phyloP scores from a whole-genome alignment of 2,329 filamentous ascomycete species.

The Sarocladium oryzae region DNA sequence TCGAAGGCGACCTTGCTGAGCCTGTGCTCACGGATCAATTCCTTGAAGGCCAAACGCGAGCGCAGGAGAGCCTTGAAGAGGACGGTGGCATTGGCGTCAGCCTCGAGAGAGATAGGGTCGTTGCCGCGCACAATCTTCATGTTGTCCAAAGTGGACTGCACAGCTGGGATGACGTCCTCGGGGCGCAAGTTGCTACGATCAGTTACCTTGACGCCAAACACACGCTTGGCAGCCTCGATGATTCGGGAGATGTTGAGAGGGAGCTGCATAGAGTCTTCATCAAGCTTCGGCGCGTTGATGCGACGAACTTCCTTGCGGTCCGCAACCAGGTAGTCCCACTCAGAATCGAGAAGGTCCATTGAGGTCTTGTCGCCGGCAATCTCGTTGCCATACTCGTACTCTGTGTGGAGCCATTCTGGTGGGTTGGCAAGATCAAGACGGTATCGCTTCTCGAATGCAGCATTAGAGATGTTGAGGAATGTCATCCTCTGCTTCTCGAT shows the following conservation, averaged over 20 bases:
- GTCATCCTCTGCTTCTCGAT: conserved; percentile 93
- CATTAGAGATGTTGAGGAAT: conserved; percentile 72
- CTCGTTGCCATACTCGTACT: conserved; percentile 72
- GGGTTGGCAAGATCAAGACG: conserved; percentile 63
- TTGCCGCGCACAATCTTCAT: conserved; percentile 81
- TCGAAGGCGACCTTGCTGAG: conserved; percentile 89
- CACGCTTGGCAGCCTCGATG: conserved; percentile 81
- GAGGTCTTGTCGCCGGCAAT: conserved; percentile 82
- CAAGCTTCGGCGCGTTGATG: conserved; percentile 61
- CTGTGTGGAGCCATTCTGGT: conserved; percentile 54
- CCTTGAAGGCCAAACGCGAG: conserved; percentile 86
- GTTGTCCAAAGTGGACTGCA: conserved; percentile 66
- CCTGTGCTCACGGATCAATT: conserved; percentile 77
- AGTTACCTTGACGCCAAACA: conserved; percentile 83
- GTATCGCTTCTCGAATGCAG: conserved; percentile 74
- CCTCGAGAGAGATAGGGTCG: conserved; percentile 77
- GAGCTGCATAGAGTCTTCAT: conserved; percentile 81
- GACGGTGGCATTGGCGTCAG: conserved; percentile 80
- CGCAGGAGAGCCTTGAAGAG: conserved; percentile 89
- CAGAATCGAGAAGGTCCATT: conserved; percentile 79
- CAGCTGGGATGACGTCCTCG: conserved; percentile 74
- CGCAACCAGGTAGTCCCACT: conserved; percentile 72
- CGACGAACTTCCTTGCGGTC: conserved; percentile 70
- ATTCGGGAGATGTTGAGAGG: conserved; percentile 89
- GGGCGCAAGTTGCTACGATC: conserved; percentile 87